Conservation (phyloP, 768 basidiomycete species). For the Amanita thiersii region DNA sequence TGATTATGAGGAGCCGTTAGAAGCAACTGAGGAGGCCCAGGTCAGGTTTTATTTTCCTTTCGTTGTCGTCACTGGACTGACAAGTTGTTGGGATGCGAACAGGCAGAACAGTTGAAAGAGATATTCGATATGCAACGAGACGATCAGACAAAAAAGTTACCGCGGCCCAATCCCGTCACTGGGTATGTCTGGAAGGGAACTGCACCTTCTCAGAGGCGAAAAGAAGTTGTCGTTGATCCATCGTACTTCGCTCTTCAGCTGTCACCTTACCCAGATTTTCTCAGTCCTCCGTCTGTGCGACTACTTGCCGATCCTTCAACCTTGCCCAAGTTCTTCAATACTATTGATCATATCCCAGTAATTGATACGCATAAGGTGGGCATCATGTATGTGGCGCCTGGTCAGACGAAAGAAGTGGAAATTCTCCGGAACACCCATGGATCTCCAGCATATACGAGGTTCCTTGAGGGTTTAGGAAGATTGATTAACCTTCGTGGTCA, state of each 20-base stretch:
- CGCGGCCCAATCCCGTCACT: slow-evolving; percentile 63
- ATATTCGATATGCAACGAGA: slow-evolving; percentile 14
- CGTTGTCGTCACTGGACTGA: background rate
- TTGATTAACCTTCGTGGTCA: slow-evolving; percentile 86
- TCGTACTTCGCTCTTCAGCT: slow-evolving; percentile 81
- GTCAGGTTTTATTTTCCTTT: slow-evolving; percentile 11
- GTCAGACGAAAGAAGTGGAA: slow-evolving; percentile 76
- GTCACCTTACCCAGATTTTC: slow-evolving; percentile 52
- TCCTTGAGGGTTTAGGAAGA: slow-evolving; percentile 83
- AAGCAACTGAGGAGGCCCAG: slow-evolving; percentile 10
- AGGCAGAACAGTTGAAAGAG: slow-evolving; percentile 20
- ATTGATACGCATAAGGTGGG: slow-evolving; percentile 98
- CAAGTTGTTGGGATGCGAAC: too few species aligned
- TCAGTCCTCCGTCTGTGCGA: slow-evolving; percentile 29
- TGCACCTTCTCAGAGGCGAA: slow-evolving; percentile 83
- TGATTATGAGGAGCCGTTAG: slow-evolving; percentile 14
- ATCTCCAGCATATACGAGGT: slow-evolving; percentile 90
- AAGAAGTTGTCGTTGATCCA: slow-evolving; percentile 80
- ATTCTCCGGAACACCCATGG: slow-evolving; percentile 89
- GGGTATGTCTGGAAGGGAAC: slow-evolving; percentile 86
- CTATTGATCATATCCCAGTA: slow-evolving; percentile 80
- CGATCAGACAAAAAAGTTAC: slow-evolving; percentile 18
- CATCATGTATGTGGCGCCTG: slow-evolving; percentile 91
- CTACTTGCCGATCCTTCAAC: slow-evolving; percentile 44
- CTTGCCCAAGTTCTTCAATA: slow-evolving; percentile 51